Evolutionary conservation across 345 rosid genomes (phyloP), one percentile per base, ranked within the genome.

Genomic region (Ceriops tagal): DNA sequence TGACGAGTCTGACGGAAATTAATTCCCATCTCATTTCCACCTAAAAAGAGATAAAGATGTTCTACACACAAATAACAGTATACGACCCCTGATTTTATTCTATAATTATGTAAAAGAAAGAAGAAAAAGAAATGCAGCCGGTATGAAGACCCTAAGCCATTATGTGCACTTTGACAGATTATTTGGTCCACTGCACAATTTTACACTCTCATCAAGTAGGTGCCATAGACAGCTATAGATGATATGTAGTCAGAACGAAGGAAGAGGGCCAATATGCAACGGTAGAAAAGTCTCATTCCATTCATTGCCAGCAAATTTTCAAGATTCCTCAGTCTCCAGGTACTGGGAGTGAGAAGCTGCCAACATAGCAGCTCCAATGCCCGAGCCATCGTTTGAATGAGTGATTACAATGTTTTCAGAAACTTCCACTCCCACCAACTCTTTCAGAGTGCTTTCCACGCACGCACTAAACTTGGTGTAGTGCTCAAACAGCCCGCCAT

Each of bases 361-460:
- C n/a, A 90, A 81, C 66, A 90, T 89, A 32, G 96, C 86, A 16
- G 93, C 96, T 53, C 96, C 96, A 8, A 86, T 83, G 69, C 96
- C 96, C 0, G 92, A 90, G 56, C 96, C 96, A 27, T 90, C 93
- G 16, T 82, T 85, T 1, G 92, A 85, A 58, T 58, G 93, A 75
- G 71, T 78, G 0, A 83, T 62, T 53, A 64, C 65, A 4, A 84
- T 32, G 53, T 58, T 81, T 61, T 84, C 77, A 0, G 83, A 77
- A 34, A 71, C 87, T 67, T 80, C 88, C 39, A 82, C 82, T 53
- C 96, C 93, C 8, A 90, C 77, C 65, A 90, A 70, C 83, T 90
- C 93, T 67, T 57, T 64, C 11, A 90, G 68, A 15, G 96, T 76
- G 80, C 67, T 71, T 77, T 81, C 79, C 87, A 90, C 31, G 68